phyloP scores from a whole-genome alignment of 2,329 filamentous ascomycete genomes.

The Cephalotrichum gorgonifer region DNA sequence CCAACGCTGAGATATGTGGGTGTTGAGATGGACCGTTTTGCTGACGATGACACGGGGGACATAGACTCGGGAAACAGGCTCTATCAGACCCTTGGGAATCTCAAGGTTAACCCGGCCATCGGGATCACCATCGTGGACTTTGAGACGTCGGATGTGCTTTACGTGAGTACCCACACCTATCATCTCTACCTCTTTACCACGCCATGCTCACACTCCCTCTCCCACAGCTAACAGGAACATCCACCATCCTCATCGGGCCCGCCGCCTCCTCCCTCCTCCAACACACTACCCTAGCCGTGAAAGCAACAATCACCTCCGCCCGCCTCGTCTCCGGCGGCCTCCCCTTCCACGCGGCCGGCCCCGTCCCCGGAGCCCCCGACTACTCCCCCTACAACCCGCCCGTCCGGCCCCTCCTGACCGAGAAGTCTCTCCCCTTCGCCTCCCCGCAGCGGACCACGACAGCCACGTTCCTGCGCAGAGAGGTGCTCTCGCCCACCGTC shows the following conservation, averaged over 20 bases:
- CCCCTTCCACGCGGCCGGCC: conserved; percentile 60
- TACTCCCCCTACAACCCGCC: conserved; percentile 72
- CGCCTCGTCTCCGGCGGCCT: conserved; percentile 56
- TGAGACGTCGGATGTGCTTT: conserved; percentile 60
- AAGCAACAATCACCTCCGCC: conserved; percentile 50
- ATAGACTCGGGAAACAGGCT: conserved; percentile 65
- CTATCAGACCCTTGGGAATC: conserved; percentile 76
- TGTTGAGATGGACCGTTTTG: not conserved
- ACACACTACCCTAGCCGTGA: conserved; percentile 62
- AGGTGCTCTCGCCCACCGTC: conserved; percentile 54
- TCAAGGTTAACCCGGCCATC: conserved; percentile 53
- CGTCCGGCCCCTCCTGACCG: conserved; percentile 52
- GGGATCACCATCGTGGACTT: conserved; percentile 69
- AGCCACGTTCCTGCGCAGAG: conserved; percentile 42
- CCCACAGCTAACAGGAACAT: conserved; percentile 47
- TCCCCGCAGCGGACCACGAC: conserved; percentile 26
- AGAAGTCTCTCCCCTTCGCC: conserved; percentile 27
- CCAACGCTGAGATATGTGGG: too few relatives aligned
- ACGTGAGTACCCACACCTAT: conserved; percentile 21
- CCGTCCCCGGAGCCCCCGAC: conserved; percentile 30
- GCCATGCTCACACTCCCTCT: not conserved
- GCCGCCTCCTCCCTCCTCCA: conserved; percentile 54
- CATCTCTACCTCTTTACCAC: not conserved
- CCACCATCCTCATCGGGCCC: conserved; percentile 54
- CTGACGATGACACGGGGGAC: not conserved